Percentiles rank a stretch among this genome's conserved stretches.
These are phyloP conservation scores for Fusarium sp. DNA, from an alignment of 2,329 filamentous ascomycete genomes.

Conservation along the genomic window DNA sequence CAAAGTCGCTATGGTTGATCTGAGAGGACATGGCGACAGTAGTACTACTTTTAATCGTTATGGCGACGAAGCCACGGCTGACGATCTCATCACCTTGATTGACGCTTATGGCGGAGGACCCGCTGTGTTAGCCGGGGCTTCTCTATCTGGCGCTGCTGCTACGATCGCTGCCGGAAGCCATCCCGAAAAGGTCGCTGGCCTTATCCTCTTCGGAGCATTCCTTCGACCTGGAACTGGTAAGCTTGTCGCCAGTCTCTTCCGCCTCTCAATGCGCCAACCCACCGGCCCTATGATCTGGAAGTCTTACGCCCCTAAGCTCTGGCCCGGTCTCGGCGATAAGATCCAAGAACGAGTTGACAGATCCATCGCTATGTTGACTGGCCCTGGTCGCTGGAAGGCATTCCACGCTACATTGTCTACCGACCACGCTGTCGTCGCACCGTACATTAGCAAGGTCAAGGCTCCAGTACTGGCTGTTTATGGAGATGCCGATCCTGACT, in stretches of 20 bases:
- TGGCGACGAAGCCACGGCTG: slow-evolving; percentile 17
- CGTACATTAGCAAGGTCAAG: slow-evolving; percentile 12
- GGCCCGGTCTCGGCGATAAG: slow-evolving; percentile 21
- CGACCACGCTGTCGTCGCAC: slow-evolving; percentile 7
- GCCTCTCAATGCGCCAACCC: neutral
- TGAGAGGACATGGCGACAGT: slow-evolving; percentile 25
- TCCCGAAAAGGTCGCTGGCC: slow-evolving; percentile 19
- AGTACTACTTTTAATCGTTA: slow-evolving; percentile 8
- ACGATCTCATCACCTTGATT: slow-evolving; percentile 11
- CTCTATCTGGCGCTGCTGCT: slow-evolving; percentile 13
- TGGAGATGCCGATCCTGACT: slow-evolving; percentile 26
- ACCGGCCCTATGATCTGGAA: slow-evolving; percentile 12
- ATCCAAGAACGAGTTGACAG: slow-evolving; percentile 13
- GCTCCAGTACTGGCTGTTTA: slow-evolving; percentile 28
- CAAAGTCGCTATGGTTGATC: slow-evolving; percentile 22
- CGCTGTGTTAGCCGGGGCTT: slow-evolving; percentile 5
- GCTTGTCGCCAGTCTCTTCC: neutral
- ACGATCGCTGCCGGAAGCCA: slow-evolving; percentile 16
- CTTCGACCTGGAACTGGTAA: slow-evolving; percentile 9
- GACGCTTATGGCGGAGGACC: slow-evolving; percentile 11
- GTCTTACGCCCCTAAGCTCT: slow-evolving; percentile 12
- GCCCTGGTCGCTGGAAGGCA: slow-evolving; percentile 21
- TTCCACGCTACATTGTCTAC: slow-evolving; percentile 25
- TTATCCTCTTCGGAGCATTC: slow-evolving; percentile 10
- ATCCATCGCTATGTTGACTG: slow-evolving; percentile 3